Base-by-base conservation (phyloP, 305 asterid species). In the Plantago coronopus region DNA sequence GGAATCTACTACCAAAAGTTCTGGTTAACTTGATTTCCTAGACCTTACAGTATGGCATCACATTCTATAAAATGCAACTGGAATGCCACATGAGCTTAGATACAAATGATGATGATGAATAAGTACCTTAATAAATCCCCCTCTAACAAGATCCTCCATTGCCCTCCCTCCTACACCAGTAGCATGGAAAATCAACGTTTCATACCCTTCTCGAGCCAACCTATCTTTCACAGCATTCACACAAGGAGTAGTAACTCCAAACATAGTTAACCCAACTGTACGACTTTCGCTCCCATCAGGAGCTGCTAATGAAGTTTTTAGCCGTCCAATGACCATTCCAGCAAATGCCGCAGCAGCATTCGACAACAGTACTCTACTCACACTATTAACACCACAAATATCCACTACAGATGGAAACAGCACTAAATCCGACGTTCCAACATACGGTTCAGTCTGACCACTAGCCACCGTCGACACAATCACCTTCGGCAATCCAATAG, bases 81-180 rank as follows among this genome's bases (percentile, higher is more conserved):
- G 59, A 16, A 34, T 17, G 51, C 22, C 11, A 42, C 31, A 8
- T 37, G 42, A 37, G 9, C 42, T 37, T 37, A 7, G 42, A 37
- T 37, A 37, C 42, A 37, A 37, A 37, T 9, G 13, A 5, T 37
- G 13, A 5, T 37, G 58, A 37, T 5, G 21, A 37, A 7, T 16
- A 40, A 71, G 29, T 78, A 84, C 98, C 94, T 91, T 88, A 76
- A 91, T 86, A 74, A 83, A 78, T 49, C 97, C 98, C 72, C 77
- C 94, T 76, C 69, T 80, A 67, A 89, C 91, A 73, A 91, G 97
- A 76, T 86, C 95, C 79, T 91, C 98, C 98, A 91, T 91, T 23
- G 97, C 98, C 75, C 89, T 89, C 49, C 97, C 98, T 63, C 98
- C 98, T 14, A 91, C 95, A n/a, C 98, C 98, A 17, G 98, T 91